Conservation (phyloP, 2,329 filamentous ascomycete species). For the Pestalotiopsis sp. region DNA sequence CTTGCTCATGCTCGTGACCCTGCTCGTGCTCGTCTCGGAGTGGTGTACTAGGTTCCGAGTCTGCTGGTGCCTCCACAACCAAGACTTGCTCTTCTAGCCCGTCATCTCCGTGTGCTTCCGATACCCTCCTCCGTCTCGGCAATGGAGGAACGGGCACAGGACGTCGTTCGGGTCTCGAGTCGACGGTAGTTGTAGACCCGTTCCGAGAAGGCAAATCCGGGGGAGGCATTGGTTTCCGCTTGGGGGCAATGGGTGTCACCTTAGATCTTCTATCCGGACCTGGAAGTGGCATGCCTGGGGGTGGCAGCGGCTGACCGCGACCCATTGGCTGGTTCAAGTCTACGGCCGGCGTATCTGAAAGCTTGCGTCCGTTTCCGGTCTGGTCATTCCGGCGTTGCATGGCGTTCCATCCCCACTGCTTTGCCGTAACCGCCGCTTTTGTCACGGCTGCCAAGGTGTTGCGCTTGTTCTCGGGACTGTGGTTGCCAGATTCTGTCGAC, state of each 20-base stretch:
- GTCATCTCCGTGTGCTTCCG: constrained; percentile 26
- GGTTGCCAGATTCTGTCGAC: constrained; percentile 15
- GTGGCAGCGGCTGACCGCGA: constrained; percentile 34
- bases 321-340: constrained; percentile 37
- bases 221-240: constrained; percentile 29
- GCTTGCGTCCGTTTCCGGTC: constrained; percentile 29
- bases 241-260: constrained; percentile 26
- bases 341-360: constrained; percentile 30
- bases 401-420: constrained; percentile 35
- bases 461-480: constrained; percentile 19
- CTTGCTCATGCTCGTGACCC: background rate
- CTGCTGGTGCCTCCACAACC: constrained; percentile 32
- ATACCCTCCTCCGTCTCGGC: constrained; percentile 32
- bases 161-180: constrained; percentile 28
- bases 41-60: constrained; percentile 33
- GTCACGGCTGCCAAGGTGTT: constrained; percentile 33
- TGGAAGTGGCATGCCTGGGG: constrained; percentile 34
- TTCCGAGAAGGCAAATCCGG: constrained; percentile 24
- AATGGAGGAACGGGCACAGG: constrained; percentile 29
- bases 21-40: constrained; percentile 16
- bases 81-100: constrained; percentile 31
- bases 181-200: constrained; percentile 22
- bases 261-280: constrained; percentile 29
- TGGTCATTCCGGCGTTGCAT: constrained; percentile 32
- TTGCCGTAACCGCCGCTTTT: constrained; percentile 34